Base-by-base conservation (phyloP, 768 basidiomycete genomes). In the Leccinum truebloodii region DNA sequence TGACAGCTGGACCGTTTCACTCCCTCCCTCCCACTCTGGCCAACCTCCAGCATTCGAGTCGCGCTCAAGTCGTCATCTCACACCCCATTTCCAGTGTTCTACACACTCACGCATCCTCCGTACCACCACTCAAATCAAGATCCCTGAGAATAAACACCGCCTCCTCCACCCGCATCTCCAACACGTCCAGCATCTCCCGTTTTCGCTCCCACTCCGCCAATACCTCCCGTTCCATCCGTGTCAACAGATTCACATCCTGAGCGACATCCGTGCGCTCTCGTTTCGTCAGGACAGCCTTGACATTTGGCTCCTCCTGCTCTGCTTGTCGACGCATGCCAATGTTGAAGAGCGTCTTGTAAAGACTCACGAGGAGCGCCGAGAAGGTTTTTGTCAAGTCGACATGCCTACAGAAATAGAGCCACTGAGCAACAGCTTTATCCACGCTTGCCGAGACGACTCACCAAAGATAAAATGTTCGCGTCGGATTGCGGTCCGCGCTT, bases 381-480 rank as follows among this genome's bases (percentile, higher is more conserved):
- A 90, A 93, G 12, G 92, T 90, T 70, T 94, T 91, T 35, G 83
- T 78, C 9, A 92, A 80, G 76, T 98, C 94, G 55, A 97, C 91
- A 71, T 89, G 89, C 96, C 95, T 98, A 58, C 65, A 68, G 48
- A 37, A 16, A 20, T 6, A 16, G 22, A 22, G 18, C 5, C 14
- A 9, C 12, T 62, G 2, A 57, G 32, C 3, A 49, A 8, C 16
- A 16, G 18, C 32, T 51, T 24, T 6, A 49, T 53, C 18, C 24
- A 18, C 16, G 7, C 28, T 54, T 18, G 12, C 24, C 16, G 30
- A 20, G 26, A 54, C 52, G 41, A 66, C 81, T 34, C 59, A 94
- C 96, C 96, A 98, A 34, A 98, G 84, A 77, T 93, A 98, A 72
- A 94, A 92, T 52, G 90, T 95, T 26, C 94, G 83, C 0, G 88